Base-by-base conservation (phyloP, 768 basidiomycete species). In the Agaricus blazei region DNA sequence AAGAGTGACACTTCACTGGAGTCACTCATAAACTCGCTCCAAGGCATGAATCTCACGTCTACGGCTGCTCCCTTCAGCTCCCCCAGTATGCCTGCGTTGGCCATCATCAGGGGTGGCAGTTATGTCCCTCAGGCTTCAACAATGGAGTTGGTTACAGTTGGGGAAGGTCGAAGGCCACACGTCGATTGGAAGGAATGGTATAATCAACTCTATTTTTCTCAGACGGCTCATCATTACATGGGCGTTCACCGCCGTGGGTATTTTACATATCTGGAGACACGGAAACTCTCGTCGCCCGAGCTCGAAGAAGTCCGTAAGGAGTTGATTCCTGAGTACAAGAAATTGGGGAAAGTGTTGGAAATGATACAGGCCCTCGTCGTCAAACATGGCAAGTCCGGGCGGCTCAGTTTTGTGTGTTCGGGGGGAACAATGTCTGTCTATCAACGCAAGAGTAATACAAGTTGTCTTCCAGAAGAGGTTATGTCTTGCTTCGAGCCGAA, bases 201-300 rank as follows among this genome's bases (percentile, higher is more conserved):
- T 64, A 80, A 83, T 0, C 87, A 89, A 63, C 68, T 89, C 11
- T 84, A 78, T 64, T 76, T 90, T 52, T 87, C 88, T 5, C 83
- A 85, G 63, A 89, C 85, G 0, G 69, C 76, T 1, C 76, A 81
- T 60, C 75, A 83, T 56, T 83, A 80, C 63, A 69, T 87, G 51
- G 87, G 78, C 0, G 68, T 78, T 41, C 87, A 90, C 64, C 62
- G 70, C 12, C 65, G 72, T 3, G 88, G 88, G 1, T 67, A 40
- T 1, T 89, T 90, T 65, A 60, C 64, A 3, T 65, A 69, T 9
- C 68, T 86, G 6, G 68, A 75, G 49, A 84, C 85, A 65, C 67
- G 72, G 41, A 74, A 76, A 43, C 68, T 77, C 4, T 58, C 60
- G 19, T 75, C 71, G 34, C 61, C 68, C 19, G 75, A 76, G 52